Evolutionary conservation across 225 moss, liverwort and hornwort genomes (phyloP).

Genomic region (Anthoceros angustus): DNA sequence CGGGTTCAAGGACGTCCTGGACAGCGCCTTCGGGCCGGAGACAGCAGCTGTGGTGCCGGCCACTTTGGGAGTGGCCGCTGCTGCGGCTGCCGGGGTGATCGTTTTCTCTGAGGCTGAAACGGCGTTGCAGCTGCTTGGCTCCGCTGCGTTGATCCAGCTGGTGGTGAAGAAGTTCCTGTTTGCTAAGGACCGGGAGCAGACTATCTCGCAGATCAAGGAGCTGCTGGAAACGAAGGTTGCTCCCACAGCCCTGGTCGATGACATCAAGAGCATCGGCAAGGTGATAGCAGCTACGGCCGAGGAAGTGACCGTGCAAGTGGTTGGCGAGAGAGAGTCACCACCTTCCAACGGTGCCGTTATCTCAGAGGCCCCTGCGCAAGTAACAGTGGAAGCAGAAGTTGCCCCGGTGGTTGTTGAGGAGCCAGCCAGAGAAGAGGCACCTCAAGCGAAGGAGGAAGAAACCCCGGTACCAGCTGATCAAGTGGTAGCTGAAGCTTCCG

Average conservation of each 20-base stretch:
- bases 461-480: neutral
- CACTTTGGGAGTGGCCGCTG: constrained; percentile 69
- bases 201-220: constrained; percentile 31
- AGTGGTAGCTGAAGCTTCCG: neutral
- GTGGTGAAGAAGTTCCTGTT: constrained; percentile 74
- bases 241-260: constrained; percentile 58
- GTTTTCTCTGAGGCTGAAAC: constrained; percentile 88
- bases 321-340: neutral
- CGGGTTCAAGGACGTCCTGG: constrained; percentile 25
- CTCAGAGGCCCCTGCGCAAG: too few relatives aligned
- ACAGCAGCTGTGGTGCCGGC: constrained; percentile 31
- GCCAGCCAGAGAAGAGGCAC: too few relatives aligned
- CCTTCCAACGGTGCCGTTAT: too few relatives aligned
- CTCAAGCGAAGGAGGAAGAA: neutral
- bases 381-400: too few relatives aligned
- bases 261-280: constrained; percentile 31
- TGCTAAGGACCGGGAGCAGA: constrained; percentile 78
- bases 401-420: too few relatives aligned
- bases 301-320: neutral
- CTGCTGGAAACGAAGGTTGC: constrained; percentile 86
- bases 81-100: constrained; percentile 63
- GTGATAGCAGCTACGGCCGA: neutral
- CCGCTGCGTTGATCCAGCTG: constrained; percentile 70
- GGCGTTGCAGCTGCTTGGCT: constrained; percentile 71
- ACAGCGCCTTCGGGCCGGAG: constrained; percentile 27